phyloP scores from a whole-genome alignment of 1,139 yeast genomes.

The Pichia sp. region DNA sequence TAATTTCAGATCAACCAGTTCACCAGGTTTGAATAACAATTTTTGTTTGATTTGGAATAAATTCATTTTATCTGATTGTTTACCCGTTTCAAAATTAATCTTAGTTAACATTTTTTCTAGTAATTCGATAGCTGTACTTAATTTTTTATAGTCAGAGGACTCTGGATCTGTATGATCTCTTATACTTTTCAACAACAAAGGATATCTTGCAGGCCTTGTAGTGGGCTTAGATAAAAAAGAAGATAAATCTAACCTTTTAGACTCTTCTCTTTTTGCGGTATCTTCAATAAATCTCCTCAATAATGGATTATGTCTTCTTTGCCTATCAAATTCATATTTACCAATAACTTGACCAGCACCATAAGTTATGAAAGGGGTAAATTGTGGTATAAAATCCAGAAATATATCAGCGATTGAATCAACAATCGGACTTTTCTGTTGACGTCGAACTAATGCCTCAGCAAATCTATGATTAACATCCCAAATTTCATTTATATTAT shows the following conservation, averaged over 20 bases:
- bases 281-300: conserved; percentile 93
- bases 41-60: conserved; percentile 80
- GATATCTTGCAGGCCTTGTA: conserved; percentile 93
- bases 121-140: conserved; percentile 69
- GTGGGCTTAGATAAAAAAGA: conserved; percentile 94
- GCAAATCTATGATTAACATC: conserved; percentile 78
- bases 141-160: conserved; percentile 65
- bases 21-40: conserved; percentile 69
- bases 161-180: conserved; percentile 73
- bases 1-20: conserved; percentile 79
- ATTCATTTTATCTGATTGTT: conserved; percentile 88
- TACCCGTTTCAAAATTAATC: conserved; percentile 89
- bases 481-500: conserved; percentile 82
- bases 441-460: conserved; percentile 84
- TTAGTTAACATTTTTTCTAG: conserved; percentile 70
- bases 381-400: conserved; percentile 73
- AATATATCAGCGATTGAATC: conserved; percentile 83
- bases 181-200: conserved; percentile 75
- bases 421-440: conserved; percentile 81
- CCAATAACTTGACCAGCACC: conserved; percentile 98
- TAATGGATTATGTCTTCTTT: conserved; percentile 80
- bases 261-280: conserved; percentile 82
- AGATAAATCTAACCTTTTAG: conserved; percentile 83
- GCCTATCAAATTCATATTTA: conserved; percentile 91
- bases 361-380: conserved; percentile 87